Conservation (phyloP, 768 basidiomycete species). For the Imleria badia region DNA sequence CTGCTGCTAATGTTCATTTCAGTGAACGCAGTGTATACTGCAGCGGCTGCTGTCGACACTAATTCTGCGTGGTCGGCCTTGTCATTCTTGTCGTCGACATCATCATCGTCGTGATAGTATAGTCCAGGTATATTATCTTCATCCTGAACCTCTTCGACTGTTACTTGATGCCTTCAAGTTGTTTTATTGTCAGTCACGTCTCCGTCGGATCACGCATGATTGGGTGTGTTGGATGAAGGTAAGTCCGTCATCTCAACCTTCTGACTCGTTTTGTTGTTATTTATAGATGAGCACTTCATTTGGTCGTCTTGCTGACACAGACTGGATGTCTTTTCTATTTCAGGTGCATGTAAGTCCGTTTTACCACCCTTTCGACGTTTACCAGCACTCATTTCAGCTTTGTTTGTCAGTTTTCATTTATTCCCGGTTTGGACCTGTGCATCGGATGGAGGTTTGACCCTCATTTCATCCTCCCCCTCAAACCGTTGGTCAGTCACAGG, state of each 20-base stretch:
- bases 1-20: background rate
- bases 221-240: no score
- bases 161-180: background rate
- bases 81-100: background rate
- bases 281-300: no score
- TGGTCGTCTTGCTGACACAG: no score
- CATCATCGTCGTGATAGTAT: background rate
- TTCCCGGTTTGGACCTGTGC: rapidly evolving
- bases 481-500: background rate
- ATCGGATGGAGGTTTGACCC: background rate
- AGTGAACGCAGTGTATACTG: background rate
- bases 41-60: background rate
- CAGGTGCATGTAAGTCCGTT: no score
- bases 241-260: no score
- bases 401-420: background rate
- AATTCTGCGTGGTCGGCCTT: background rate
- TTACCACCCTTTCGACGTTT: no score
- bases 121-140: background rate
- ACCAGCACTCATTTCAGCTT: background rate
- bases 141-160: background rate
- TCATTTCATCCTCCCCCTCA: background rate
- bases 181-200: background rate
- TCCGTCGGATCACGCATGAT: no score
- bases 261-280: no score
- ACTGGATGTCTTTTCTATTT: no score